Evolutionary conservation across 140 eudicot species (phyloP).

Genomic region (Bidens hawaiensis): DNA sequence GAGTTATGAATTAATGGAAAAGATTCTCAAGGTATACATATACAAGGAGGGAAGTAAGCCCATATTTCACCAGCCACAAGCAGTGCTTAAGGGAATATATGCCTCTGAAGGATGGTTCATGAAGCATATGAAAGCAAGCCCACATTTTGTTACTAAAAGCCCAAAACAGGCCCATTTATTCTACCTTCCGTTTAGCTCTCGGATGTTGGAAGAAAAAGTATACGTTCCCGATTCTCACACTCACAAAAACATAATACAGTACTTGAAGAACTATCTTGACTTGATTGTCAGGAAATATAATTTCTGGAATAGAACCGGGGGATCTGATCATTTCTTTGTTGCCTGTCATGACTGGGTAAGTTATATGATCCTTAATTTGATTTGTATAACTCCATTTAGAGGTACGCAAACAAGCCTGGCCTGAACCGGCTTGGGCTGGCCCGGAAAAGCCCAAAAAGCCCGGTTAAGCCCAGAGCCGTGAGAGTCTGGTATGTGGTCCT

Average conservation of each 20-base stretch:
- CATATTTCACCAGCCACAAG: slow-evolving; percentile 60
- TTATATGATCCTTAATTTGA: neutral
- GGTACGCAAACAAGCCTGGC: slow-evolving; percentile 1
- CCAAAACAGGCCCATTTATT: slow-evolving; percentile 62
- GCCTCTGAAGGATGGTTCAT: slow-evolving; percentile 98
- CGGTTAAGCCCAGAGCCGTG: neutral
- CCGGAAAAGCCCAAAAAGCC: neutral
- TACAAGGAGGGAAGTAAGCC: slow-evolving; percentile 78
- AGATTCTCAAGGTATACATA: slow-evolving; percentile 70
- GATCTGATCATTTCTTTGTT: slow-evolving; percentile 84
- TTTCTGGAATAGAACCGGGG: slow-evolving; percentile 75
- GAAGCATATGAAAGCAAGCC: slow-evolving; percentile 64
- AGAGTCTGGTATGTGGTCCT: too few relatives aligned
- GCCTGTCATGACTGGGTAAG: slow-evolving; percentile 97
- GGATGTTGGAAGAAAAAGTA: slow-evolving; percentile 51
- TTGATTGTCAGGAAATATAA: slow-evolving; percentile 39
- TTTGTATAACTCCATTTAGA: neutral
- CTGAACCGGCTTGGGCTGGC: neutral
- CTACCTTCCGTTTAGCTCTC: slow-evolving; percentile 73
- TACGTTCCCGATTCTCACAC: slow-evolving; percentile 61
- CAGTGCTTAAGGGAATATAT: slow-evolving; percentile 69
- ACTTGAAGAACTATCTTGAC: slow-evolving; percentile 55
- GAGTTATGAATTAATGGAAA: slow-evolving; percentile 88
- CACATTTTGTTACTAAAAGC: slow-evolving; percentile 53
- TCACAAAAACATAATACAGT: slow-evolving; percentile 39